Conservation (phyloP, 228 moss, liverwort and hornwort species). For the Sphagnum magellanicum region DNA sequence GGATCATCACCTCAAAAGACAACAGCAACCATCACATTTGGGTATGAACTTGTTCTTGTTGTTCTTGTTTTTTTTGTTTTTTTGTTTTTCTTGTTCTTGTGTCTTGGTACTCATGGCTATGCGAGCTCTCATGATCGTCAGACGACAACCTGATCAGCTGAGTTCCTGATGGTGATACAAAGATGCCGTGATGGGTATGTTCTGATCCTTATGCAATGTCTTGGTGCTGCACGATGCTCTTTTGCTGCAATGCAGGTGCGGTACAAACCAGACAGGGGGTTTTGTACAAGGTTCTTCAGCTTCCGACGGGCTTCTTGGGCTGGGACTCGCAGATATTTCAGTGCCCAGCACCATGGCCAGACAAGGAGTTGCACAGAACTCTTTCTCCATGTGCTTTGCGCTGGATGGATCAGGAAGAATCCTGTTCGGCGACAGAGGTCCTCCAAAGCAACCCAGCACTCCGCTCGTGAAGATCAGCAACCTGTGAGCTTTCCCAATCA, state of each 20-base stretch:
- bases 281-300: conserved; percentile 44
- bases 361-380: conserved; percentile 31
- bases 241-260: conserved; percentile 24
- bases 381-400: conserved; percentile 54
- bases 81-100: too few species aligned
- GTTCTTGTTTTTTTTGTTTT: too few species aligned
- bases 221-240: not conserved
- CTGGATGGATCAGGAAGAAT: conserved; percentile 31
- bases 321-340: conserved; percentile 36
- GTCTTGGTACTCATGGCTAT: too few species aligned
- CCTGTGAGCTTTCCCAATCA: too few species aligned
- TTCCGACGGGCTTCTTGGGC: conserved; percentile 48
- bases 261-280: conserved; percentile 42
- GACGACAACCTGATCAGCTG: too few species aligned
- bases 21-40: too few species aligned
- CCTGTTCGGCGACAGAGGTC: conserved; percentile 45
- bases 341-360: conserved; percentile 49
- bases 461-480: conserved; percentile 1
- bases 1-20: too few species aligned
- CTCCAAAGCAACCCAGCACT: conserved; percentile 23
- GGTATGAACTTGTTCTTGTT: too few species aligned
- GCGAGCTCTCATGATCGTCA: too few species aligned
- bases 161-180: too few species aligned
- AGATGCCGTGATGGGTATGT: too few species aligned
- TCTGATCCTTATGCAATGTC: too few species aligned